A percentile compares a stretch with the other conserved stretches of the same genome.
phyloP scores from a whole-genome alignment of 345 rosid species.

The Arabis hirsuta region DNA sequence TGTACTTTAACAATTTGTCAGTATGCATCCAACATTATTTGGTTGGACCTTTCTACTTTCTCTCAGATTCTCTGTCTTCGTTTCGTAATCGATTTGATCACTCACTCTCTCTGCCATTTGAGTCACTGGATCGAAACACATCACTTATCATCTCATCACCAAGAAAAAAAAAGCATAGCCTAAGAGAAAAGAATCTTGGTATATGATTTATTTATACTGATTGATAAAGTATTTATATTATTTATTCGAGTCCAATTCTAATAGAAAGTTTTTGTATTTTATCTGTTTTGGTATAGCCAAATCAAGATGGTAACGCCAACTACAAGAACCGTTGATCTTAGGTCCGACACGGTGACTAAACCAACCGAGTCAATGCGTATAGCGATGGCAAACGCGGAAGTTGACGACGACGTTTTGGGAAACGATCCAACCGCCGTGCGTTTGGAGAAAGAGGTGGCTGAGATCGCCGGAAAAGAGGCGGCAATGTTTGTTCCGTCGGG shows the following conservation, averaged over 20 bases:
- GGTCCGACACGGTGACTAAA: conserved; percentile 90
- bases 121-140: conserved; percentile 16
- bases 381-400: conserved; percentile 90
- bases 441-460: conserved; percentile 74
- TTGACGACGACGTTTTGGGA: conserved; percentile 84
- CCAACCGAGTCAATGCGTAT: conserved; percentile 90
- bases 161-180: conserved; percentile 10
- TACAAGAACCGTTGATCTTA: conserved; percentile 84
- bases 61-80: conserved; percentile 31
- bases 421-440: conserved; percentile 68
- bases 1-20: conserved; percentile 37
- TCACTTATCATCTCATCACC: conserved; percentile 18
- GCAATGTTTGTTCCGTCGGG: conserved; percentile 93
- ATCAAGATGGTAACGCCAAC: conserved; percentile 40
- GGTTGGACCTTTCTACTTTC: conserved; percentile 28
- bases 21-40: conserved; percentile 27
- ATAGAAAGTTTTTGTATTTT: background rate
- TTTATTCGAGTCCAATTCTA: background rate
- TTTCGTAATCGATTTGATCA: conserved; percentile 30
- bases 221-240: background rate
- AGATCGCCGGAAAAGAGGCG: conserved; percentile 81
- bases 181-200: conserved; percentile 12
- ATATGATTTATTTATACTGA: background rate
- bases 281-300: background rate
- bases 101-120: conserved; percentile 6